These are phyloP conservation scores for Mrakiaceae sp. DNA, from an alignment of 1,284 basidiomycete species.

Conservation along the genomic window DNA sequence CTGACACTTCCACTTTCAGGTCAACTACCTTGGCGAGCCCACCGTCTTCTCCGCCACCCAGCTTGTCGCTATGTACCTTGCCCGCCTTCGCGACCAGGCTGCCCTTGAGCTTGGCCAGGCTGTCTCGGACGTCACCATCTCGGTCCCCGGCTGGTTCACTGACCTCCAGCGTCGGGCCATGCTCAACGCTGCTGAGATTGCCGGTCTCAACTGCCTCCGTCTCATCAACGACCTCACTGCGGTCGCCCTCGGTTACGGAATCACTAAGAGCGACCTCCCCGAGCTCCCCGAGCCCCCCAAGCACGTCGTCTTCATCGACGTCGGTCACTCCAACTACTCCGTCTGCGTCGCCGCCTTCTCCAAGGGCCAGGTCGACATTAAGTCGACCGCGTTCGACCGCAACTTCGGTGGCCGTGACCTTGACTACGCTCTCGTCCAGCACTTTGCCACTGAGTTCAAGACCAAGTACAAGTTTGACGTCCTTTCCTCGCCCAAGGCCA, in stretches of 20 bases:
- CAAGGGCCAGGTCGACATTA: slow-evolving; percentile 78
- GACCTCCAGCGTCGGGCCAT: slow-evolving; percentile 79
- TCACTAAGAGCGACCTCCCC: slow-evolving; percentile 89
- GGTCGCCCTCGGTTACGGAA: slow-evolving; percentile 85
- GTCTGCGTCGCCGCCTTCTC: slow-evolving; percentile 78
- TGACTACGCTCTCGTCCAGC: slow-evolving; percentile 70
- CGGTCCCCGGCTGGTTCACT: slow-evolving; percentile 89
- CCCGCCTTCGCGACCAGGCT: slow-evolving; percentile 76
- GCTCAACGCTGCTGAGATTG: slow-evolving; percentile 76
- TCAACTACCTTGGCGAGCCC: slow-evolving; percentile 72
- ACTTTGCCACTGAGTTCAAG: slow-evolving; percentile 85
- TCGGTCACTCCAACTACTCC: slow-evolving; percentile 80
- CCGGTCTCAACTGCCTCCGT: slow-evolving; percentile 74
- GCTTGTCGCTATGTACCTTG: slow-evolving; percentile 73
- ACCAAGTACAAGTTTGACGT: slow-evolving; percentile 92
- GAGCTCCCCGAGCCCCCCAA: slow-evolving; percentile 60
- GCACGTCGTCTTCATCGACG: slow-evolving; percentile 81
- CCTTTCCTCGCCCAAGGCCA: slow-evolving; percentile 73
- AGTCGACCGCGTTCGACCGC: slow-evolving; percentile 73
- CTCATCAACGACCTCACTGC: slow-evolving; percentile 93
- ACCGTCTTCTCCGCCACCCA: slow-evolving; percentile 71
- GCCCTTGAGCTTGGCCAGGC: slow-evolving; percentile 66
- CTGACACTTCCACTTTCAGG: slow-evolving; percentile 40
- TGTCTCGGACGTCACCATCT: slow-evolving; percentile 82
- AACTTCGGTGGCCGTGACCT: slow-evolving; percentile 89